phyloP scores from a whole-genome alignment of 2,329 filamentous ascomycete species.

The Colletotrichum tofieldiae region DNA sequence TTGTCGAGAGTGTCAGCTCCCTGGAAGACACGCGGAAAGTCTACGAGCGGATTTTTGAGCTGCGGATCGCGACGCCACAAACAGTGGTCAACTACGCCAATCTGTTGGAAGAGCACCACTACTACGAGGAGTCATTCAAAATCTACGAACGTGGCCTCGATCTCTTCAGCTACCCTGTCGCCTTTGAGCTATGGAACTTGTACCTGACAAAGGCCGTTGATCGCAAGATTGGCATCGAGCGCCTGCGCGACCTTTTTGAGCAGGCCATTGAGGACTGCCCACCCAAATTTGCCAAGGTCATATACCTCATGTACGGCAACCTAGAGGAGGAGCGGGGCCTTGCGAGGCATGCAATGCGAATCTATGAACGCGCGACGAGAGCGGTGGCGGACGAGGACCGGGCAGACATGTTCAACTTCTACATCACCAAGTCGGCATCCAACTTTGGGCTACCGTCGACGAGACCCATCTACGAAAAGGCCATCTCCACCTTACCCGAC shows the following conservation, averaged over 20 bases:
- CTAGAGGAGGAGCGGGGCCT: conserved; percentile 96
- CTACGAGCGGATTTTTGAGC: conserved; percentile 97
- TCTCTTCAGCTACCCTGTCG: conserved; percentile 98
- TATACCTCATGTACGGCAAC: conserved; percentile 99
- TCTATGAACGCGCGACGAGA: conserved; percentile 96
- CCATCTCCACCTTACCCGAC: conserved; percentile 94
- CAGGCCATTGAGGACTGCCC: conserved; percentile 96
- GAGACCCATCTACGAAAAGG: conserved; percentile 94
- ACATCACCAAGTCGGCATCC: conserved; percentile 98
- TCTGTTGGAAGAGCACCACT: conserved; percentile 92
- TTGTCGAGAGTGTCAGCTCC: conserved; percentile 93
- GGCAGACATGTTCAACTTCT: conserved; percentile 99
- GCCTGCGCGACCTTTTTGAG: conserved; percentile 94
- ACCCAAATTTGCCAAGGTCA: conserved; percentile 93
- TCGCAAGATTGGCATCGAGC: conserved; percentile 94
- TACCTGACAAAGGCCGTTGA: conserved; percentile 98
- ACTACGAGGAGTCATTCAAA: conserved; percentile 98
- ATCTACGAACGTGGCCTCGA: conserved; percentile 96
- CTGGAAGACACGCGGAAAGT: conserved; percentile 94
- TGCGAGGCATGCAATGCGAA: conserved; percentile 97
- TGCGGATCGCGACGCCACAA: conserved; percentile 97
- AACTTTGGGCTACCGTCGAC: conserved; percentile 98
- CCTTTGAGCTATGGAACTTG: conserved; percentile 98
- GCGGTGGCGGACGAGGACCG: conserved; percentile 96
- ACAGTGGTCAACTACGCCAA: conserved; percentile 99